Base-by-base conservation (phyloP, 352 stramenopile species). In the Phytophthora pluvialis region DNA sequence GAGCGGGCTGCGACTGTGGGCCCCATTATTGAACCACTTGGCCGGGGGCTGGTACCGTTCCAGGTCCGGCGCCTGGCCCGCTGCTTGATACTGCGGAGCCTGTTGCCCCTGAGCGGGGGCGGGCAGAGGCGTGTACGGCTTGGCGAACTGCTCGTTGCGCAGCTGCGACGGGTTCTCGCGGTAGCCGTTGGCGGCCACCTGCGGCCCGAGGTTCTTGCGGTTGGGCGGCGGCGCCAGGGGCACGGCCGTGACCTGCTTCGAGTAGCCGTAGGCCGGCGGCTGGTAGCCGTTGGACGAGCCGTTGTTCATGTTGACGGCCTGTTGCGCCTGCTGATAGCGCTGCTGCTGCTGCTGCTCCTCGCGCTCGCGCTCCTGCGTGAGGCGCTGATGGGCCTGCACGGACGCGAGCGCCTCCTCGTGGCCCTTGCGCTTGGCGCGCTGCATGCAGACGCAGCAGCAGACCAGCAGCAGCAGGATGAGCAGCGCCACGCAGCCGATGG, bases 341-440 rank as follows among this genome's bases (percentile, higher is more conserved):
- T 82, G 64, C 28, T 84, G 75, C 13, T 78, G 48, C 18, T 84
- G 72, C 39, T 78, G 58, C 44, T 77, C 50, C n/a, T 51, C 54
- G 15, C 40, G 53, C 25, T 71, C 63, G 10, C 67, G 77, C 52
- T 85, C 73, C 33, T 85, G 67, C 8, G 73, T 68, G 40, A 89
- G 71, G 5, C 77, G 74, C 48, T 91, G 75, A 29, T 68, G 77
- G 3, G 74, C 70, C 42, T 91, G 81, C 35, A 92, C 77, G 16
- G 80, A 49, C 1, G 81, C 81, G 16, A 91, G 39, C 3, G 83
- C 83, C 53, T 94, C 81, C 35, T 88, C 66, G 36, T 81, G 73
- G n/a, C 81, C 86, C 60, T 92, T 92, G 59, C 83, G 83, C 78
- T 89, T 90, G 62, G 81, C 86, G 48, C 86, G 78, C 57, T 89